Conservation (phyloP, 352 stramenopile genomes). For the Phytophthora pini region DNA sequence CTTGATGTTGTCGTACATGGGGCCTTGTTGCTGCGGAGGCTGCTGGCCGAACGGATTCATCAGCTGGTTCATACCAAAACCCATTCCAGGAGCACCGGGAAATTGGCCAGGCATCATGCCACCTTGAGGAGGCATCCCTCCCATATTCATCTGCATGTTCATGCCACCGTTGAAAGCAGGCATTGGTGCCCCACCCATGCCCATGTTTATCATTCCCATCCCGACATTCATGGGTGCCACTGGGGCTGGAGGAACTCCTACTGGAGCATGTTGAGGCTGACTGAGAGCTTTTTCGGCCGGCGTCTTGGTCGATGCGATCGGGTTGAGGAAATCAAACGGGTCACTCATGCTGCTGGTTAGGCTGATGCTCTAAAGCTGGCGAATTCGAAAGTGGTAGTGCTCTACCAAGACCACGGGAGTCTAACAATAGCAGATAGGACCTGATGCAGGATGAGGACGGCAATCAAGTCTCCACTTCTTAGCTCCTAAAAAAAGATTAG, state of each 20-base stretch:
- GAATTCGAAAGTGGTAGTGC: conserved; percentile 24
- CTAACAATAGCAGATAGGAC: conserved; percentile 25
- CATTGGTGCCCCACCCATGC: conserved; percentile 1
- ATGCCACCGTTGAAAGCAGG: conserved; percentile 23
- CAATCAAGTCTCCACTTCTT: conserved; percentile 20
- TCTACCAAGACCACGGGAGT: background rate
- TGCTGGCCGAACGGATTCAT: conserved; percentile 42
- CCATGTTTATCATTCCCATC: conserved; percentile 38
- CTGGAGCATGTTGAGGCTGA: conserved; percentile 25
- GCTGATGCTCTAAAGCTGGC: conserved; percentile 20
- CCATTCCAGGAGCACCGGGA: conserved; percentile 31
- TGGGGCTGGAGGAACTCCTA: conserved; percentile 35
- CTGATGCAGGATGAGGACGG: background rate
- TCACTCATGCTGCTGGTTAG: conserved; percentile 58
- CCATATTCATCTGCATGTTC: conserved; percentile 29
- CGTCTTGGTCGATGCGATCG: conserved; percentile 76
- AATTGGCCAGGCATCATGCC: conserved; percentile 31
- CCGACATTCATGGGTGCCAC: conserved; percentile 34
- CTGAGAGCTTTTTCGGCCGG: conserved; percentile 43
- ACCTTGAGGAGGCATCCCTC: conserved; percentile 26
- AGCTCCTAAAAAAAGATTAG: conserved; percentile 1
- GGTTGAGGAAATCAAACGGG: conserved; percentile 77
- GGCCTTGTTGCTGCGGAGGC: conserved; percentile 40
- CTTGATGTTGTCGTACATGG: conserved; percentile 89
- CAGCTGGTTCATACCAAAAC: conserved; percentile 29